Evolutionary conservation across 2,329 filamentous ascomycete genomes (phyloP), one percentile per base, ranked within the genome.

Genomic region (Pyrenophora teres): DNA sequence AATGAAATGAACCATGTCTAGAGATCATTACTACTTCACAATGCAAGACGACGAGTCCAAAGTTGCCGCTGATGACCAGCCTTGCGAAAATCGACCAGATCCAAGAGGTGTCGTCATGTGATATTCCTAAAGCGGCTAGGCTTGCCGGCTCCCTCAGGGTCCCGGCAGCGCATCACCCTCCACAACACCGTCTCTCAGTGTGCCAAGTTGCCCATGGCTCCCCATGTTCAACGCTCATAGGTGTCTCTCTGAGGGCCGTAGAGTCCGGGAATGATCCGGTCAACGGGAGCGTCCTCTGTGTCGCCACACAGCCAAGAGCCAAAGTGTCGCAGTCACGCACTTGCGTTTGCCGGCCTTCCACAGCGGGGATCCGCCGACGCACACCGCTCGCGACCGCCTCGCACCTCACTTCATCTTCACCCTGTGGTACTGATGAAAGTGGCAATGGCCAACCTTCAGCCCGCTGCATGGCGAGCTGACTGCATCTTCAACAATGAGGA

Each of bases 391-490:
- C 50, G 50, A 21, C 27, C 27, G 27, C 45, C 30, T 41, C 47
- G 52, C 59, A 63, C 63, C 44, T 65, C 65, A 65, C 56, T 54
- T 58, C 59, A 55, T 57, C 45, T 52, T 49, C 43, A 33, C 13
- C 32, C n/a, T 51, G 30, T 42, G 35, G 38, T 61, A 40, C 43
- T 44, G 45, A 52, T 37, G 43, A 49, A 30, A 30, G 39, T 44
- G 42, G 32, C 39, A 25, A 25, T 21, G 23, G 27, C 3, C 27
- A 30, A 9, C 27, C 23, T 31, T 43, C 40, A 37, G 37, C 39
- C 16, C 23, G 12, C 40, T 19, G 33, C 27, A 40, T 15, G 27
- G 31, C 36, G 16, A 50, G 45, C 46, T 19, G 27, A 32, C 40
- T 46, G 45, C 19, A 30, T 47, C 32, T 37, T 51, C 21, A 46